A percentile compares a stretch with the other conserved stretches of the same genome.
These are phyloP conservation scores for Mortierella sp. DNA, from an alignment of 371 early-diverging fungal genomes.

Conservation along the genomic window DNA sequence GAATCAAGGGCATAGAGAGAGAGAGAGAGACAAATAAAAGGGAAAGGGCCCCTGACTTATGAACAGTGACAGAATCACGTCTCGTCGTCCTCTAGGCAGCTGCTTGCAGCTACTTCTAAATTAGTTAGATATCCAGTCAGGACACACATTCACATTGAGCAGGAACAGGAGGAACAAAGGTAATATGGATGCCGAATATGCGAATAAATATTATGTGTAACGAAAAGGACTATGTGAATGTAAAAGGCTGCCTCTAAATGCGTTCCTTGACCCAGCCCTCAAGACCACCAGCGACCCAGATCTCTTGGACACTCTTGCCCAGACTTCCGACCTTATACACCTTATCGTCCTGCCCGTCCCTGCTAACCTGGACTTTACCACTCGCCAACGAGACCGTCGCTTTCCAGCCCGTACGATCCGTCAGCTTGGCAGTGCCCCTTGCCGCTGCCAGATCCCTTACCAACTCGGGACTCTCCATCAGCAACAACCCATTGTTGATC, in stretches of 20 bases:
- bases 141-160: background rate
- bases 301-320: conserved; percentile 93
- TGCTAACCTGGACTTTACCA: conserved; percentile 66
- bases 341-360: conserved; percentile 61
- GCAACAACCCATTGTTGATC: conserved; percentile 94
- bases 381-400: conserved; percentile 68
- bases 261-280: conserved; percentile 85
- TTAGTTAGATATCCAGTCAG: background rate
- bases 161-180: no score
- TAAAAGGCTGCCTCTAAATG: conserved; percentile 12
- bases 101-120: background rate
- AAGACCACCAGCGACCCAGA: conserved; percentile 91
- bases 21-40: background rate
- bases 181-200: background rate
- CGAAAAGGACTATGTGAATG: no score
- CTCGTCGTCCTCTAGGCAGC: background rate
- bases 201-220: background rate
- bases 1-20: background rate
- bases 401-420: conserved; percentile 81
- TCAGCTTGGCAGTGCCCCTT: conserved; percentile 64
- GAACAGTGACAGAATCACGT: background rate
- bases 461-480: conserved; percentile 89
- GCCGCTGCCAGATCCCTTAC: conserved; percentile 75
- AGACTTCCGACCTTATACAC: conserved; percentile 76
- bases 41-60: background rate